These are phyloP conservation scores for Citrullus amarus DNA, from an alignment of 306 rosid species.

Conservation along the genomic window DNA sequence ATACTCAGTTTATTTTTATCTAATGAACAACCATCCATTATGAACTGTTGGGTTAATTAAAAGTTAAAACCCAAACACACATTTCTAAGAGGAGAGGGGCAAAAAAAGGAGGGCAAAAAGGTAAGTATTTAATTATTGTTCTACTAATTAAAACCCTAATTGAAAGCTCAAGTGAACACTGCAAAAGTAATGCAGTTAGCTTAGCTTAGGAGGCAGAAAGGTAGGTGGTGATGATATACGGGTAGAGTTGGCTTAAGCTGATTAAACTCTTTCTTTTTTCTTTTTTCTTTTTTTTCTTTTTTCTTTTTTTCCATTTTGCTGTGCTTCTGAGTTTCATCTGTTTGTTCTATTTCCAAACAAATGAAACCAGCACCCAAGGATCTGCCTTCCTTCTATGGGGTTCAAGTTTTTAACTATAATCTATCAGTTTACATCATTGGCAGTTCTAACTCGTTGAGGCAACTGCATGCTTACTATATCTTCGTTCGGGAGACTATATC, in stretches of 20 bases:
- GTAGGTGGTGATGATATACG: neutral
- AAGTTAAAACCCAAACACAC: slow-evolving; percentile 2
- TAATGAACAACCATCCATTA: neutral
- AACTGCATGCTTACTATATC: slow-evolving; percentile 84
- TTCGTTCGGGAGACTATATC: slow-evolving; percentile 46
- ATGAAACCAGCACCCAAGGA: slow-evolving; percentile 1
- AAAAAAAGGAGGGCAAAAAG: neutral
- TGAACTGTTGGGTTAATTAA: neutral
- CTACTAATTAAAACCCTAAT: neutral
- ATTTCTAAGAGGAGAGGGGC: neutral
- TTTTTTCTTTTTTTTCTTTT: neutral
- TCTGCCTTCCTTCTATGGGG: neutral
- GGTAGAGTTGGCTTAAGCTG: neutral
- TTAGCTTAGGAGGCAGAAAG: neutral
- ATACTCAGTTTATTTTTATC: too few relatives aligned
- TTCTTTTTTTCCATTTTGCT: neutral
- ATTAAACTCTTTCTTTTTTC: neutral
- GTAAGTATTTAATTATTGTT: neutral
- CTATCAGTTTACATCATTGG: slow-evolving; percentile 35
- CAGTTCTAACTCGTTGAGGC: slow-evolving; percentile 48
- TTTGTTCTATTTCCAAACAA: neutral
- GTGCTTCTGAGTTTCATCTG: slow-evolving; percentile 2
- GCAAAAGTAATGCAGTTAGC: neutral
- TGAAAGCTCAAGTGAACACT: neutral
- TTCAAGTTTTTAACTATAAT: neutral